Percentiles rank a stretch among this genome's conserved stretches.
Evolutionary conservation across 352 stramenopile species (phyloP).

Genomic region (Elongisporangium undulatum): DNA sequence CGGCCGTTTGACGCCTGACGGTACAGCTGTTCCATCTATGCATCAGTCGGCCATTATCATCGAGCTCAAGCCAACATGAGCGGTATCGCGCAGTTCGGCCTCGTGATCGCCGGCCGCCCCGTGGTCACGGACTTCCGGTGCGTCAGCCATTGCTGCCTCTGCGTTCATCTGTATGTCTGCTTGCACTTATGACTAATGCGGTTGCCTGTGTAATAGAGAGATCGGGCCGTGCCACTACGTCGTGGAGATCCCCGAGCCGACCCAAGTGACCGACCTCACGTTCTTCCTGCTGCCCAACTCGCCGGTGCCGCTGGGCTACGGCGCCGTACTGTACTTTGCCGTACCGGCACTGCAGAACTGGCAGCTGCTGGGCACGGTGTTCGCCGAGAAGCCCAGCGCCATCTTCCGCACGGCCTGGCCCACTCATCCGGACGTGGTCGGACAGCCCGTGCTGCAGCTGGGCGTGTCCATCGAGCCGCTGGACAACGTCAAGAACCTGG

Average conservation of each 20-base stretch:
- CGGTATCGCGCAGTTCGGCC: slow-evolving; percentile 50
- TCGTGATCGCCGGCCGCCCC: slow-evolving; percentile 60
- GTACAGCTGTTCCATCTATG: neutral
- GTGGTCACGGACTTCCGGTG: slow-evolving; percentile 62
- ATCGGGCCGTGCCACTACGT: slow-evolving; percentile 63
- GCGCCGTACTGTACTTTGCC: slow-evolving; percentile 68
- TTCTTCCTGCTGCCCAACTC: slow-evolving; percentile 72
- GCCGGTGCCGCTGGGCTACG: slow-evolving; percentile 50
- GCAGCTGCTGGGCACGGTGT: slow-evolving; percentile 67
- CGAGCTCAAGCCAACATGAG: neutral
- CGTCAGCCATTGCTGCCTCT: slow-evolving; percentile 3
- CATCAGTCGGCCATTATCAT: neutral
- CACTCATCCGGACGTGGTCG: slow-evolving; percentile 53
- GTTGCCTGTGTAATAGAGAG: slow-evolving; percentile 20
- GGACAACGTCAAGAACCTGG: slow-evolving; percentile 73
- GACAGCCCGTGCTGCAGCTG: slow-evolving; percentile 54
- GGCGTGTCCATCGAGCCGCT: slow-evolving; percentile 69
- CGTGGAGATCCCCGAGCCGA: slow-evolving; percentile 52
- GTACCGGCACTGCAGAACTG: slow-evolving; percentile 65
- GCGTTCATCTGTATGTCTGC: neutral
- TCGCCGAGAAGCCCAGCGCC: slow-evolving; percentile 63
- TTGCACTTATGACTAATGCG: neutral
- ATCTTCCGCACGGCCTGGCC: slow-evolving; percentile 66
- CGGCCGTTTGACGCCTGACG: neutral
- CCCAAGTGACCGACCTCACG: slow-evolving; percentile 57